Percentiles rank a stretch among this genome's conserved stretches.
These are phyloP conservation scores for Hippophae rhamnoides DNA, from an alignment of 306 rosid genomes.

Conservation along the genomic window DNA sequence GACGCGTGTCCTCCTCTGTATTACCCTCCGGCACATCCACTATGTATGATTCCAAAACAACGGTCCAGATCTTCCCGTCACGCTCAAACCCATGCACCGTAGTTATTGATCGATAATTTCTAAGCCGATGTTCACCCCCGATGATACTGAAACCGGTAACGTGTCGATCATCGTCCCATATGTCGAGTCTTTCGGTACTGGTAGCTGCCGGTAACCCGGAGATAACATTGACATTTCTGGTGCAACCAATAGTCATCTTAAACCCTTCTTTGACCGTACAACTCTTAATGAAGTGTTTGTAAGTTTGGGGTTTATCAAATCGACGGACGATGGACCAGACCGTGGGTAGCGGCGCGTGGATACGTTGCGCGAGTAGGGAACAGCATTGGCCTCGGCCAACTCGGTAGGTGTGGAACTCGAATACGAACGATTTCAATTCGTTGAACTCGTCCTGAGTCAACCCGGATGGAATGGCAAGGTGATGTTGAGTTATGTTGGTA, in stretches of 20 bases:
- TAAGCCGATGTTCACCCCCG: slow-evolving; percentile 82
- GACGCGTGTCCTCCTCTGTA: slow-evolving; percentile 75
- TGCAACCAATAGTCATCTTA: slow-evolving; percentile 64
- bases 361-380: slow-evolving; percentile 57
- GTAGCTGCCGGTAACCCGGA: slow-evolving; percentile 92
- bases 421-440: slow-evolving; percentile 32
- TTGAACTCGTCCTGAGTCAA: slow-evolving; percentile 48
- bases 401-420: slow-evolving; percentile 57
- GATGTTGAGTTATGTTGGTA: slow-evolving; percentile 22
- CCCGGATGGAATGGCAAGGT: slow-evolving; percentile 35
- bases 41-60: slow-evolving; percentile 72
- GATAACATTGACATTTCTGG: slow-evolving; percentile 67
- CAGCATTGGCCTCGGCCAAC: slow-evolving; percentile 44
- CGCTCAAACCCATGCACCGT: slow-evolving; percentile 55
- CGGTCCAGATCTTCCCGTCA: slow-evolving; percentile 38
- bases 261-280: slow-evolving; percentile 54
- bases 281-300: slow-evolving; percentile 83
- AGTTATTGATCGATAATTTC: slow-evolving; percentile 69
- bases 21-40: slow-evolving; percentile 88
- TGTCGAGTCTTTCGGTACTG: slow-evolving; percentile 82
- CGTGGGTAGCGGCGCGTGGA: slow-evolving; percentile 45
- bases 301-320: slow-evolving; percentile 66
- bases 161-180: slow-evolving; percentile 70
- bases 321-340: slow-evolving; percentile 63
- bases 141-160: slow-evolving; percentile 66